Evolutionary conservation across 495 filamentous ascomycete species (phyloP), one percentile per base, ranked within the genome.

Genomic region (Xylaria castorea): DNA sequence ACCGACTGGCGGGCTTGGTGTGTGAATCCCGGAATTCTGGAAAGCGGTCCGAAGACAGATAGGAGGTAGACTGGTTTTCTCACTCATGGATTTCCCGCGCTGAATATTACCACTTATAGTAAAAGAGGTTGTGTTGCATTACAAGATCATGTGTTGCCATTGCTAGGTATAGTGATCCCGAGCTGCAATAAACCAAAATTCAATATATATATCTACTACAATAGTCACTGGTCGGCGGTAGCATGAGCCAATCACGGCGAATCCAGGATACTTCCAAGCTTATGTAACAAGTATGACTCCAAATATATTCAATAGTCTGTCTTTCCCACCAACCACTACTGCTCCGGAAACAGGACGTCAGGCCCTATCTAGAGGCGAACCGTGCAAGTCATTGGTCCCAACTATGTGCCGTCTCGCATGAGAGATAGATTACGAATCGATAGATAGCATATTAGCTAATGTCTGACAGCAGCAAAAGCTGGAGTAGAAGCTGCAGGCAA

Each of bases 371-470:
- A 32, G 53, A 32, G 27, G 27, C 6, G 27, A 3, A 14, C 27
- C n/a, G 6, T 51, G 48, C 8, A 51, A 25, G n/a, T 12, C 53
- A 57, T 57, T 32, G 27, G 53, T 57, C 27, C 53, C 53, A 32
- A 5, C 53, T 32, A 57, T 8, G 27, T 57, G 53, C 58, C 58
- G 58, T 61, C 58, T n/a, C n/a, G 58, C 58, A 61, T 61, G 58
- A 66, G 25, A 50, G 25, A 48, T 48, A 32, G 63, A 48, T 66
- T 66, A 66, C 63, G 63, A 66, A 66, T 50, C 25, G 14, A 48
- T 16, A 27, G 34, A 50, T 66, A 18, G 34, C 42, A 20, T 7
- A 20, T 66, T 48, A 48, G 42, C n/a, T 66, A 66, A 50, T 34
- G 5, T 22, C 42, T 66, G 63, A 46, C 63, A 32, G 20, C 25